Evolutionary conservation across 2,329 filamentous ascomycete species (phyloP).

Genomic region (Hypoxylon sp.): DNA sequence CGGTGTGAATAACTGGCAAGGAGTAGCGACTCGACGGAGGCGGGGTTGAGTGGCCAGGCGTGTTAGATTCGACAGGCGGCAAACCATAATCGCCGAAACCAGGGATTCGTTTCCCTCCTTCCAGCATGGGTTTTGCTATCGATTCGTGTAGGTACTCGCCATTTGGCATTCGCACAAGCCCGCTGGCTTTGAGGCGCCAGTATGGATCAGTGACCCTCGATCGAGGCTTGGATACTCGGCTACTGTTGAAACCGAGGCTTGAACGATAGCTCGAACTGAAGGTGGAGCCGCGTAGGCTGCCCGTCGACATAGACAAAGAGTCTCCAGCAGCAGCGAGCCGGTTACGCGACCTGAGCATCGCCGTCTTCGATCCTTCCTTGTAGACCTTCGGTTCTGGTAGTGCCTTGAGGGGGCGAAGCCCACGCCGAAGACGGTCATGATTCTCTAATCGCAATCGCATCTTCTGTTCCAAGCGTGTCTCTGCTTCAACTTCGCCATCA

Average conservation of each 20-base stretch:
- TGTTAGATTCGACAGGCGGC: constrained; percentile 39
- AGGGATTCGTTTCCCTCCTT: constrained; percentile 57
- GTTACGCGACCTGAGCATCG: constrained; percentile 49
- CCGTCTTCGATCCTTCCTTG: constrained; percentile 52
- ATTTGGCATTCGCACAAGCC: constrained; percentile 65
- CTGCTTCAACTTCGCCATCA: constrained; percentile 25
- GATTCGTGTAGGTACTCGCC: constrained; percentile 67
- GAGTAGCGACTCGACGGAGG: constrained; percentile 11
- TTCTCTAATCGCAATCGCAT: constrained; percentile 49
- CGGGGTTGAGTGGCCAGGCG: constrained; percentile 42
- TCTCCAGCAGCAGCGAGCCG: constrained; percentile 45
- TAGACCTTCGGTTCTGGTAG: constrained; percentile 45
- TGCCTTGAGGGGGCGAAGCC: constrained; percentile 47
- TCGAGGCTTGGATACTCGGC: constrained; percentile 50
- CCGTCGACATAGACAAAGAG: constrained; percentile 50
- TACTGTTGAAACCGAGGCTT: constrained; percentile 53
- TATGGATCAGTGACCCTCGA: constrained; percentile 52
- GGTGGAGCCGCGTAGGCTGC: constrained; percentile 52
- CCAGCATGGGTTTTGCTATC: constrained; percentile 61
- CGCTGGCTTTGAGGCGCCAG: constrained; percentile 55
- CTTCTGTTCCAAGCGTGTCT: constrained; percentile 41
- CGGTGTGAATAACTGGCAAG: constrained; percentile 22
- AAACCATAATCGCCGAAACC: constrained; percentile 57
- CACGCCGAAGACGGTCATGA: constrained; percentile 48
- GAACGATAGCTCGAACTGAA: constrained; percentile 54